These are phyloP conservation scores for Zymoseptoria brevis DNA, from an alignment of 2,329 filamentous ascomycete species.

Conservation along the genomic window DNA sequence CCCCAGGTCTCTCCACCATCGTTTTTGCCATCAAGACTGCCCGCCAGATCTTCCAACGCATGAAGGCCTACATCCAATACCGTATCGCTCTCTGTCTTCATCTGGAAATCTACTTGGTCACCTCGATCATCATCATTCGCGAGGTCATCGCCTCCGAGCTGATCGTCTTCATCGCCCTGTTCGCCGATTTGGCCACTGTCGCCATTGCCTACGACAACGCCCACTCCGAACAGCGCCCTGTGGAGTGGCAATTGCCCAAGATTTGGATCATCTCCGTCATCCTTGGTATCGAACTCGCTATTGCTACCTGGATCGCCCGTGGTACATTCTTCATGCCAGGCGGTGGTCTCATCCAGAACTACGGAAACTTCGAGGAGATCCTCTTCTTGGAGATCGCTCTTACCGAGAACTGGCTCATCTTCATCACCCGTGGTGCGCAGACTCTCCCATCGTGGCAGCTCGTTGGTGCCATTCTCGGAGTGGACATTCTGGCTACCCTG, in stretches of 20 bases:
- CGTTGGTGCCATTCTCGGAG: constrained; percentile 60
- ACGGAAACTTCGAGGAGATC: constrained; percentile 65
- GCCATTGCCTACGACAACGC: constrained; percentile 74
- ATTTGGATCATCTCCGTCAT: constrained; percentile 70
- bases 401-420: constrained; percentile 49
- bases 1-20: constrained; percentile 62
- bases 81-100: constrained; percentile 68
- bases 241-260: constrained; percentile 75
- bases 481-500: constrained; percentile 63
- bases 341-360: constrained; percentile 69
- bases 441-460: constrained; percentile 71
- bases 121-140: constrained; percentile 72
- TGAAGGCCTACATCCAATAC: constrained; percentile 72
- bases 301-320: constrained; percentile 66
- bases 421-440: constrained; percentile 52
- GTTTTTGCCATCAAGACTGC: constrained; percentile 66
- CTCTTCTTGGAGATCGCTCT: constrained; percentile 47
- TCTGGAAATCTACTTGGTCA: constrained; percentile 67
- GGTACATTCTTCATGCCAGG: constrained; percentile 60
- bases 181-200: constrained; percentile 71
- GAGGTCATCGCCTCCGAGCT: constrained; percentile 65
- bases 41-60: constrained; percentile 68
- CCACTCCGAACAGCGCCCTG: constrained; percentile 64
- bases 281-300: constrained; percentile 59
- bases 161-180: constrained; percentile 71